Evolutionary conservation across 495 filamentous ascomycete genomes (phyloP).

Genomic region (Trichoderma erinaceum): DNA sequence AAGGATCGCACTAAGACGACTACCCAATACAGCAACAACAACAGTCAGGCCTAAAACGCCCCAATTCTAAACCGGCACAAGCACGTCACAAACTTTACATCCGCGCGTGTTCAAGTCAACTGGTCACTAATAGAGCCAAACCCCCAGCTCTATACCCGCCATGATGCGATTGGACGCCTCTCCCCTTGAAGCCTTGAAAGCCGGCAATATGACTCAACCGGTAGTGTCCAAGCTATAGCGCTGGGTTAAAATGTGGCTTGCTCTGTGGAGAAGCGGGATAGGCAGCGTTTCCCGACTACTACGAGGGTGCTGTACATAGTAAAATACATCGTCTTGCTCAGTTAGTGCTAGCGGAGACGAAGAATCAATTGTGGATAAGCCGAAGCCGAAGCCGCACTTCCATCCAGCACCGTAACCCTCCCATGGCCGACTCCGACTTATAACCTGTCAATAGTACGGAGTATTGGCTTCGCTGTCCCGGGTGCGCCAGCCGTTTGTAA

Average conservation of each 20-base stretch:
- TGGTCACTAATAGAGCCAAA: not conserved
- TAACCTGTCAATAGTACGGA: no score
- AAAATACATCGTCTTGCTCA: no score
- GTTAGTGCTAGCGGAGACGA: not conserved
- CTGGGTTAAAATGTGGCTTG: not conserved
- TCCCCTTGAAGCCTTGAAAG: not conserved
- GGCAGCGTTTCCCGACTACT: no score
- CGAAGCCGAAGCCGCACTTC: not conserved
- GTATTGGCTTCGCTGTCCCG: no score
- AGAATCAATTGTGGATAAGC: not conserved
- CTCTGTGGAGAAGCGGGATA: not conserved
- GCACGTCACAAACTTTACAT: not conserved
- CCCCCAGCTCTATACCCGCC: not conserved
- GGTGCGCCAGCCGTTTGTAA: no score
- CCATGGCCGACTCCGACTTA: no score
- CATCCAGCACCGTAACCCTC: not conserved
- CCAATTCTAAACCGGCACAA: not conserved
- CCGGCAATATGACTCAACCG: conserved; percentile 1
- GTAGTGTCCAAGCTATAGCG: not conserved
- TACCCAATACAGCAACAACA: no score
- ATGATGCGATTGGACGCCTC: not conserved
- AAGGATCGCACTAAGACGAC: no score
- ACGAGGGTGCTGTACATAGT: no score
- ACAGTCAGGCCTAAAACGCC: no score
- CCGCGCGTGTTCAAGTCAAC: not conserved